Conservation (phyloP, 2,329 filamentous ascomycete genomes). For the Penicillium fuscoglaucum region DNA sequence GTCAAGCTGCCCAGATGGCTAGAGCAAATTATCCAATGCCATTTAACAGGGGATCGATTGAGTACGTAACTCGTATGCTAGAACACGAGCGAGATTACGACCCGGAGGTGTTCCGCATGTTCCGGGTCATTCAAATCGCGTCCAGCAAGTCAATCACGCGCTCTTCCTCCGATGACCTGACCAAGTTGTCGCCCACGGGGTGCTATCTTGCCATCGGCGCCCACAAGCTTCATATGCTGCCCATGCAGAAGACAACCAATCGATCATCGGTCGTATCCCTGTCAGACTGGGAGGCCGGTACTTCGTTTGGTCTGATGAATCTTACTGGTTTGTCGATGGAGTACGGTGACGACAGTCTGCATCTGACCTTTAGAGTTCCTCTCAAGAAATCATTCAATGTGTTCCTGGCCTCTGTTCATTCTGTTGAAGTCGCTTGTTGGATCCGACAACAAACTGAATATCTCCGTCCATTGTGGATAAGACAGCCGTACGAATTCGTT, state of each 20-base stretch:
- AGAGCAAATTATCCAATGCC: slow-evolving; percentile 53
- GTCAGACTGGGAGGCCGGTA: slow-evolving; percentile 51
- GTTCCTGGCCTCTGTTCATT: slow-evolving; percentile 63
- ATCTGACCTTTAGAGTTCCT: slow-evolving; percentile 63
- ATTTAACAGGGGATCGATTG: slow-evolving; percentile 60
- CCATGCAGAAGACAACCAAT: slow-evolving; percentile 59
- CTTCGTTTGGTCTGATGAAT: slow-evolving; percentile 64
- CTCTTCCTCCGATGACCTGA: slow-evolving; percentile 65
- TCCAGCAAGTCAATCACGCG: slow-evolving; percentile 55
- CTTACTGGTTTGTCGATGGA: slow-evolving; percentile 61
- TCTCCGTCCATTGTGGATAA: slow-evolving; percentile 65
- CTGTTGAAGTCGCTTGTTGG: slow-evolving; percentile 63
- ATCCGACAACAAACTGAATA: slow-evolving; percentile 63
- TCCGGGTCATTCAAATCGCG: slow-evolving; percentile 66
- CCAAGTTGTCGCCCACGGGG: slow-evolving; percentile 63
- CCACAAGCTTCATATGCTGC: slow-evolving; percentile 68
- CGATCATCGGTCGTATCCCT: slow-evolving; percentile 57
- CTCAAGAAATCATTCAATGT: slow-evolving; percentile 57
- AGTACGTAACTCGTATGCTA: slow-evolving; percentile 62
- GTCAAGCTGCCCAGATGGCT: slow-evolving; percentile 58
- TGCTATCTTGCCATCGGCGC: slow-evolving; percentile 69
- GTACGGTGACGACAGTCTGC: slow-evolving; percentile 65
- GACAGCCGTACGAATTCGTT: slow-evolving; percentile 62
- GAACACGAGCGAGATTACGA: slow-evolving; percentile 70
- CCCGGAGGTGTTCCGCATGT: slow-evolving; percentile 65